A percentile compares a stretch with the other conserved stretches of the same genome.
Evolutionary conservation across 1,284 basidiomycete species (phyloP).

Genomic region (Trichosporon inkin): DNA sequence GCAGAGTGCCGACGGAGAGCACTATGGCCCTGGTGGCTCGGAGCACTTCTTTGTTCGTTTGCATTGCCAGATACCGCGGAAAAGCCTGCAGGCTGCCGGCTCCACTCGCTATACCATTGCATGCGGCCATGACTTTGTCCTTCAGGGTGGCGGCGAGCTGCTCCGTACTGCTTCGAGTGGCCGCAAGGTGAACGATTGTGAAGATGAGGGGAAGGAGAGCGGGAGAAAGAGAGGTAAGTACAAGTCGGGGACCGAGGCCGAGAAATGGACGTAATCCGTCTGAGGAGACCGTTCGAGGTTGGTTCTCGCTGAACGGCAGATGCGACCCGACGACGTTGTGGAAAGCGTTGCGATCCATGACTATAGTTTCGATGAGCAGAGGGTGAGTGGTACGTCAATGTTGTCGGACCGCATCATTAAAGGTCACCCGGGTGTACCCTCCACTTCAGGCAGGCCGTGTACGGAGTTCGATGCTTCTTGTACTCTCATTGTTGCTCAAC

Average conservation of each 20-base stretch:
- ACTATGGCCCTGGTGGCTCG: constrained; percentile 73
- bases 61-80: constrained; percentile 78
- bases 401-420: background rate
- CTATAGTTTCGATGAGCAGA: background rate
- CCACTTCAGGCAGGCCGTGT: background rate
- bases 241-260: constrained; percentile 71
- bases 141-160: constrained; percentile 70
- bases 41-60: constrained; percentile 73
- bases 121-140: constrained; percentile 67
- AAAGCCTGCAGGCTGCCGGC: constrained; percentile 76
- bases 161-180: constrained; percentile 60
- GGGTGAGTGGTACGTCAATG: background rate
- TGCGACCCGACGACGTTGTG: background rate
- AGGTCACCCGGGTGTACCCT: background rate
- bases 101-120: constrained; percentile 73
- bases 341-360: background rate
- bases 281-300: background rate
- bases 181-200: constrained; percentile 71
- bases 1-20: constrained; percentile 66
- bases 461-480: background rate
- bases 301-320: background rate
- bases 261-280: constrained; percentile 62
- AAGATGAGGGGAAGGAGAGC: constrained; percentile 76
- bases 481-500: background rate
- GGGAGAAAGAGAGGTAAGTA: constrained; percentile 66